A percentile compares a stretch with the other conserved stretches of the same genome.
Conservation (phyloP, 73 alveolate genomes). For the Paramecium sexaurelia region DNA sequence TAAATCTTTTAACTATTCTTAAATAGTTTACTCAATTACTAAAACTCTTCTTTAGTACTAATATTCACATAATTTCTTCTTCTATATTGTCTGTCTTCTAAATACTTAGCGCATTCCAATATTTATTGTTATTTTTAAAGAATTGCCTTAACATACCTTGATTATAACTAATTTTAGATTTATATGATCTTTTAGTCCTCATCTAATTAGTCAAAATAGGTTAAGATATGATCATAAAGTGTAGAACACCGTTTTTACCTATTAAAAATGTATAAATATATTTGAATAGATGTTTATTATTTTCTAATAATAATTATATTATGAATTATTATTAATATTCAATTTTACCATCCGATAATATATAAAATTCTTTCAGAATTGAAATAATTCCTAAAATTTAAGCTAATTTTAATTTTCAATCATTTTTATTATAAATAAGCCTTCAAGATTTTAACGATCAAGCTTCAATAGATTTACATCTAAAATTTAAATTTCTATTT, state of each 20-base stretch:
- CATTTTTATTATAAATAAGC: too few species aligned
- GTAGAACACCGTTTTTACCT: constrained; percentile 72
- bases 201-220: constrained; percentile 62
- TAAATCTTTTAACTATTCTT: constrained; percentile 1
- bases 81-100: constrained; percentile 50
- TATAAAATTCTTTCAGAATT: neutral
- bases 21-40: neutral
- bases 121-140: constrained; percentile 58
- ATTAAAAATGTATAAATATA: constrained; percentile 70
- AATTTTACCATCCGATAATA: neutral
- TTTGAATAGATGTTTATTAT: constrained; percentile 67
- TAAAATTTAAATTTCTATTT: too few species aligned
- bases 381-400: neutral
- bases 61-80: constrained; percentile 40
- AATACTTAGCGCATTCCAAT: constrained; percentile 50
- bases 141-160: constrained; percentile 52
- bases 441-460: too few species aligned
- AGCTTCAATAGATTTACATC: too few species aligned
- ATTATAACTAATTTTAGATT: constrained; percentile 64
- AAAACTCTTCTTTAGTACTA: constrained; percentile 29
- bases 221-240: constrained; percentile 62
- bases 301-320: neutral
- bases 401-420: too few species aligned
- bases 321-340: neutral
- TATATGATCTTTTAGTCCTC: constrained; percentile 57